phyloP scores from a whole-genome alignment of 2,329 filamentous ascomycete species.

The Penicillium sp. region DNA sequence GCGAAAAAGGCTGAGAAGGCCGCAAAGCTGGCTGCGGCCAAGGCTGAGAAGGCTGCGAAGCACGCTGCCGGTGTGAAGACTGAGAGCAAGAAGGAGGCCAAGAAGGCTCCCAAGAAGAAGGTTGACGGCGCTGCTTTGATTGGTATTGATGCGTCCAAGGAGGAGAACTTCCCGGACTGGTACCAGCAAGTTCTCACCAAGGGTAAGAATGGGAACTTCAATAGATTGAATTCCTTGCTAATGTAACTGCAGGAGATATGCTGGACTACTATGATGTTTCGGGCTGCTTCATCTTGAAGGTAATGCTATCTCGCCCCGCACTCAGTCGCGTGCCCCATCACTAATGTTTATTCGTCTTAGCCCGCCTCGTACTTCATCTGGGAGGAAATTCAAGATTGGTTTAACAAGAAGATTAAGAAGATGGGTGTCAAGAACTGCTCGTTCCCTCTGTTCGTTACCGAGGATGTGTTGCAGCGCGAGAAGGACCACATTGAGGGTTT shows the following conservation, averaged over 20 bases:
- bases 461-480: slow-evolving; percentile 83
- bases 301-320: slow-evolving; percentile 32
- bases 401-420: slow-evolving; percentile 75
- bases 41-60: slow-evolving; percentile 40
- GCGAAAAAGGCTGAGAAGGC: slow-evolving; percentile 58
- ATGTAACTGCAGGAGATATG: slow-evolving; percentile 31
- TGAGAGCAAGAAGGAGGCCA: slow-evolving; percentile 42
- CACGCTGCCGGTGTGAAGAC: slow-evolving; percentile 42
- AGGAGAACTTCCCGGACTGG: slow-evolving; percentile 89
- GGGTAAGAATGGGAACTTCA: slow-evolving; percentile 66
- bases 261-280: slow-evolving; percentile 76
- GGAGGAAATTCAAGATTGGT: slow-evolving; percentile 67
- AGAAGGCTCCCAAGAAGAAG: slow-evolving; percentile 58
- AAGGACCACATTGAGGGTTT: slow-evolving; percentile 99
- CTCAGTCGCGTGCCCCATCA: slow-evolving; percentile 13
- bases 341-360: slow-evolving; percentile 39
- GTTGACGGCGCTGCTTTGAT: slow-evolving; percentile 71
- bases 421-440: slow-evolving; percentile 95
- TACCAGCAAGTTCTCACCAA: slow-evolving; percentile 98
- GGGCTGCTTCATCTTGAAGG: slow-evolving; percentile 94
- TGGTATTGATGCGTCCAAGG: slow-evolving; percentile 85
- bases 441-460: slow-evolving; percentile 94
- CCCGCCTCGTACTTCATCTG: slow-evolving; percentile 71
- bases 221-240: neutral
- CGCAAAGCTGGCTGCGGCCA: slow-evolving; percentile 51